phyloP scores from a whole-genome alignment of 345 rosid species.

The Eutrema japonicum region DNA sequence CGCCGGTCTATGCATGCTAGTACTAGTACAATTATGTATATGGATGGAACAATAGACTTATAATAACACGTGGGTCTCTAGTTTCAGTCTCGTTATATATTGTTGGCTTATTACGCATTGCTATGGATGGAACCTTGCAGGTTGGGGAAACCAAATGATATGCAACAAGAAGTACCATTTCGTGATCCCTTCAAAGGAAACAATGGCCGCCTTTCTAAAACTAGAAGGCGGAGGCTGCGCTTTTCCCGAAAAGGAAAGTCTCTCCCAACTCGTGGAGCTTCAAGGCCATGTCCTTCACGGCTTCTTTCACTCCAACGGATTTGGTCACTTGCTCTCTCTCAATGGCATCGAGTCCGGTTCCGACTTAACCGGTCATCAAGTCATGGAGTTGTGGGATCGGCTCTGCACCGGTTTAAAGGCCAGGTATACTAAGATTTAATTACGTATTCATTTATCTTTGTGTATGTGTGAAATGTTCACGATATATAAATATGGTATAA shows the following conservation, averaged over 20 bases:
- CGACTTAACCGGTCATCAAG: conserved; percentile 63
- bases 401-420: conserved; percentile 73
- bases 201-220: conserved; percentile 51
- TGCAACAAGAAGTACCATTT: conserved; percentile 96
- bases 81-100: too few relatives aligned
- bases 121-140: conserved; percentile 42
- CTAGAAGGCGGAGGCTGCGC: conserved; percentile 40
- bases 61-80: too few relatives aligned
- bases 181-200: conserved; percentile 71
- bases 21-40: too few relatives aligned
- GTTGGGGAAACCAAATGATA: conserved; percentile 83
- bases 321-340: conserved; percentile 79
- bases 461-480: conserved; percentile 12
- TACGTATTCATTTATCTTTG: background rate
- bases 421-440: conserved; percentile 51
- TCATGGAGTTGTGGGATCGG: conserved; percentile 96
- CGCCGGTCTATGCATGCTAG: conserved; percentile 3
- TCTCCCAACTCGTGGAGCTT: conserved; percentile 53
- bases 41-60: too few relatives aligned
- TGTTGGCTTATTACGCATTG: background rate
- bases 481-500: conserved; percentile 1
- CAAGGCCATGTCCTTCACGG: conserved; percentile 76
- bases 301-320: conserved; percentile 86
- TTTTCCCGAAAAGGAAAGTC: conserved; percentile 46
- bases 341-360: conserved; percentile 78